Base-by-base conservation (phyloP, 495 filamentous ascomycete genomes). In the Cairneyella variabilis region DNA sequence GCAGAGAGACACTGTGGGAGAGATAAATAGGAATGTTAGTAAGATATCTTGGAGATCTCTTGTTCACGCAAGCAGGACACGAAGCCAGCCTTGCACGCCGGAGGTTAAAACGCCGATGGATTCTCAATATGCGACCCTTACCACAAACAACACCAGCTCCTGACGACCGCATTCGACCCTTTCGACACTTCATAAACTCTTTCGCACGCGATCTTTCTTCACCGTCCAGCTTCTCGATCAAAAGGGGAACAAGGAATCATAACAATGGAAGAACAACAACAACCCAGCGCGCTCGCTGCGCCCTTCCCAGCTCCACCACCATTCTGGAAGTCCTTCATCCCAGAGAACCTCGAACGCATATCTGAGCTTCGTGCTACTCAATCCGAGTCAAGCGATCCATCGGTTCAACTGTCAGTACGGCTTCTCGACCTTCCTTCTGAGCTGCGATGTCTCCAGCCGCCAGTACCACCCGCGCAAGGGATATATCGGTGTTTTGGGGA, bases 241-340 rank as follows among this genome's bases (percentile, higher is more conserved):
- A n/a, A n/a, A n/a, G n/a, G n/a, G n/a, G n/a, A n/a, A n/a, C n/a
- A n/a, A n/a, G n/a, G n/a, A n/a, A n/a, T n/a, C n/a, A 3, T 40
- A 14, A 49, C 41, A 38, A 84, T 83, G 77, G 78, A 76, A 4
- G 82, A 82, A 17, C 72, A 72, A 57, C 71, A 74, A 53, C 56
- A 56, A 3, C 55, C 64, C 23, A 64, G 76, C 22, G 69, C 77
- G n/a, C 61, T 68, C 27, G 69, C 73, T n/a, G 73, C 78, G 11
- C 73, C 81, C 22, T 90, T 90, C 69, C 92, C 93, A 16, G 77
- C 86, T 14, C 93, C 93, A 3, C 93, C 93, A 18, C 84, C 87
- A 3, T 91, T 96, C 74, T 97, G 89, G 81, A 86, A 88, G 57
- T 76, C 84, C 66, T 97, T 97, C 71, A 96, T 89, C 0, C 62